These are phyloP conservation scores for Lepiota venenata DNA, from an alignment of 768 basidiomycete genomes.

Conservation along the genomic window DNA sequence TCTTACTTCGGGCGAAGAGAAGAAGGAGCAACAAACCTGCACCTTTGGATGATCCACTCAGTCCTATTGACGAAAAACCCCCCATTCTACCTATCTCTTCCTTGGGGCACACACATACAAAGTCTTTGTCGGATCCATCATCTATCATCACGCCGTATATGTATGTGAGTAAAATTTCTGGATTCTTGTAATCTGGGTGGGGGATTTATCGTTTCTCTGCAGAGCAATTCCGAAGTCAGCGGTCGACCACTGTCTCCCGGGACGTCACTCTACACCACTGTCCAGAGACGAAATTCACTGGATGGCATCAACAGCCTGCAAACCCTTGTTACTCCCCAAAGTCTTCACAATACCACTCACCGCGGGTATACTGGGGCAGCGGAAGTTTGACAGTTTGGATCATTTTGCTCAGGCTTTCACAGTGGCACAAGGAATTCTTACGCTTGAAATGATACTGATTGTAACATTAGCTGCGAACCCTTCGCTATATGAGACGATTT, in stretches of 20 bases:
- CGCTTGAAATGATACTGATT: too few relatives aligned
- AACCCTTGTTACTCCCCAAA: neutral
- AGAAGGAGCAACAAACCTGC: conserved; percentile 14
- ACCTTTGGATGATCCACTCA: neutral
- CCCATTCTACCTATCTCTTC: neutral
- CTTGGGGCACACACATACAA: neutral
- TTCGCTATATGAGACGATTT: too few relatives aligned
- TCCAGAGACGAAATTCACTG: conserved; percentile 24
- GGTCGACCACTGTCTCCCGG: conserved; percentile 21
- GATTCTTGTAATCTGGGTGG: neutral
- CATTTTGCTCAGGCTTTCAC: neutral
- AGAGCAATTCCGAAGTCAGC: conserved; percentile 22
- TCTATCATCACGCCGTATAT: conserved; percentile 3
- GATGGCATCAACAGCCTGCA: conserved; percentile 24
- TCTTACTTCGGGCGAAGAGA: conserved; percentile 24
- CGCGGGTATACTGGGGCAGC: conserved; percentile 28
- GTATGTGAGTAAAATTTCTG: conserved; percentile 2
- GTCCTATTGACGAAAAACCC: neutral
- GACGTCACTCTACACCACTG: conserved; percentile 27
- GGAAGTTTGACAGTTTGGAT: conserved; percentile 23
- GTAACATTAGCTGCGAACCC: too few relatives aligned
- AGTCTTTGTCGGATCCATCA: conserved; percentile 2
- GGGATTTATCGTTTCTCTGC: neutral
- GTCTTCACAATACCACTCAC: neutral
- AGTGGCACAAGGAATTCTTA: neutral